Percentiles rank a stretch among this genome's conserved stretches.
Conservation (phyloP, 345 rosid species). For the Pseudoturritis turrita region DNA sequence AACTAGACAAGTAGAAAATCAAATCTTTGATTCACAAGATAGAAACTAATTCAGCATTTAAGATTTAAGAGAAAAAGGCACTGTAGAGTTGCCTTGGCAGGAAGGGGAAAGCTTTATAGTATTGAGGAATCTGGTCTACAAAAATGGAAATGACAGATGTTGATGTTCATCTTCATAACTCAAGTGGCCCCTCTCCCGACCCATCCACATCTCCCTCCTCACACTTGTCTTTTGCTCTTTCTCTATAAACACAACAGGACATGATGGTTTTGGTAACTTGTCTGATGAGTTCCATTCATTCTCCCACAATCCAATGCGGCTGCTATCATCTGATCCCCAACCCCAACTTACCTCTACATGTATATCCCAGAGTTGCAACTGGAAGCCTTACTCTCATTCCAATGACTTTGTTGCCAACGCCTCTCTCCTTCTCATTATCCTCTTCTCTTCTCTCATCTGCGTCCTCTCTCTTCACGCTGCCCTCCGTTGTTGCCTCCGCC, state of each 20-base stretch:
- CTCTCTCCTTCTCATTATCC: constrained; percentile 42
- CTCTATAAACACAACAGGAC: constrained; percentile 25
- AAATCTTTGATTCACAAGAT: not conserved
- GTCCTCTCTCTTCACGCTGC: constrained; percentile 52
- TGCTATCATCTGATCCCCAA: constrained; percentile 26
- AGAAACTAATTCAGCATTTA: not conserved
- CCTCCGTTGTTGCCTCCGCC: constrained; percentile 54
- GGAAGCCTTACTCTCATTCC: constrained; percentile 31
- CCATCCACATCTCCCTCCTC: constrained; percentile 11
- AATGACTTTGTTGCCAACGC: constrained; percentile 49
- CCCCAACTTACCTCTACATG: constrained; percentile 19
- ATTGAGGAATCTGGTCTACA: not conserved
- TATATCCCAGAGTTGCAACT: constrained; percentile 23
- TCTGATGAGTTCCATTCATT: not conserved
- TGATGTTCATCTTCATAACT: constrained; percentile 2
- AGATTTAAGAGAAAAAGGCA: not conserved
- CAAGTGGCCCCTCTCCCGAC: constrained; percentile 15
- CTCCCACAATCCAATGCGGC: constrained; percentile 18
- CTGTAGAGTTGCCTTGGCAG: constrained; percentile 25
- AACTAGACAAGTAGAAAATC: too few species aligned
- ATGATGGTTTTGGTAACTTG: not conserved
- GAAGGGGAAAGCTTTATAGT: constrained; percentile 9
- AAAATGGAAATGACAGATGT: not conserved
- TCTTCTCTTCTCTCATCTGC: constrained; percentile 55
- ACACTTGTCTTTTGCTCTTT: not conserved